A percentile compares a stretch with the other conserved stretches of the same genome.
Evolutionary conservation across 2,329 filamentous ascomycete genomes (phyloP).

Genomic region (Beauveria bassiana): DNA sequence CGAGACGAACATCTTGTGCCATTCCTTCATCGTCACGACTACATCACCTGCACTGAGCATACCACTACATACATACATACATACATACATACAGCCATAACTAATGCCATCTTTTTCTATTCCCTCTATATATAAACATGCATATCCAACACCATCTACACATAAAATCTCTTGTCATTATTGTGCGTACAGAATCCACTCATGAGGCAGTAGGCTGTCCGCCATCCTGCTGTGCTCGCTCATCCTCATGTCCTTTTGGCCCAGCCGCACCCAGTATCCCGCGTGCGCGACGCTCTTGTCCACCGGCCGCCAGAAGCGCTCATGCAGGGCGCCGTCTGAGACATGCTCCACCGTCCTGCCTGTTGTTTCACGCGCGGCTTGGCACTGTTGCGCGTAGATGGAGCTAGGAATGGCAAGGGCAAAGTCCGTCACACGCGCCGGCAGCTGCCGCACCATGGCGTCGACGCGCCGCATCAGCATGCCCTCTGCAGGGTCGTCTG

Average conservation of each 20-base stretch:
- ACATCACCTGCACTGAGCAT: background rate
- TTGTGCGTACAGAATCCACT: constrained; percentile 10
- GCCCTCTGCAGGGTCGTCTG: background rate
- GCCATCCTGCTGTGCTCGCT: background rate
- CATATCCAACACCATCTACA: background rate
- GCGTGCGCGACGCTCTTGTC: constrained; percentile 5
- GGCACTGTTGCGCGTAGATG: constrained; percentile 14
- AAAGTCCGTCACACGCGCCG: constrained; percentile 14
- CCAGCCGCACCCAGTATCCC: constrained; percentile 22
- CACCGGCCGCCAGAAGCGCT: constrained; percentile 19
- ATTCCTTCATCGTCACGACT: background rate
- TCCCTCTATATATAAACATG: constrained; percentile 6
- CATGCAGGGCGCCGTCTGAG: constrained; percentile 11
- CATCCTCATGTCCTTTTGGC: constrained; percentile 15
- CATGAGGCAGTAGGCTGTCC: background rate
- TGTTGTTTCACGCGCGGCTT: constrained; percentile 10
- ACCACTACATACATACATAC: background rate
- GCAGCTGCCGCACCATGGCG: constrained; percentile 16
- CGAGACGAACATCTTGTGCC: background rate
- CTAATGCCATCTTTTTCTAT: constrained; percentile 6
- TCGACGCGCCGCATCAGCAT: constrained; percentile 15
- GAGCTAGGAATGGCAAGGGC: constrained; percentile 19
- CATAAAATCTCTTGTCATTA: background rate
- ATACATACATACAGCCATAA: background rate
- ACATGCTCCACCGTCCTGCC: constrained; percentile 14